Evolutionary conservation across 768 basidiomycete species (phyloP).

Genomic region (Mycena kentingensis): DNA sequence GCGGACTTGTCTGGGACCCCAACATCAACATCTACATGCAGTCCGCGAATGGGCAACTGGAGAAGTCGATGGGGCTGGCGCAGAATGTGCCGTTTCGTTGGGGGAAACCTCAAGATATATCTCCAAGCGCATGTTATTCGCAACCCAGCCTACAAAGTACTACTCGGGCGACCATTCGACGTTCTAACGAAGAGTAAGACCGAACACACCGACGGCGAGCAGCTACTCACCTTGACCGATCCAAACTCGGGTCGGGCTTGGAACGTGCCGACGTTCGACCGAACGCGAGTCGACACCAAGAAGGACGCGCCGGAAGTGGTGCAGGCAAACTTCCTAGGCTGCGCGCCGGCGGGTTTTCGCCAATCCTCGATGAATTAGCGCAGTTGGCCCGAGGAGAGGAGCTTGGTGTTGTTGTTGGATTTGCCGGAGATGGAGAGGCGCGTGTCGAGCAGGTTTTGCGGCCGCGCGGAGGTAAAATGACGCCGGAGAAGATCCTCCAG

Average conservation of each 20-base stretch:
- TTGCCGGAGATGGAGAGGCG: slow-evolving; percentile 6
- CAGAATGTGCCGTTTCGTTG: slow-evolving; percentile 29
- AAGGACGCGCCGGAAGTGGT: background rate
- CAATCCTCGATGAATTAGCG: slow-evolving; percentile 7
- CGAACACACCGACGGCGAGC: slow-evolving; percentile 21
- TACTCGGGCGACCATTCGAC: slow-evolving; percentile 35
- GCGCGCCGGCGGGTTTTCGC: slow-evolving; percentile 4
- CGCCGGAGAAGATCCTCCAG: slow-evolving; percentile 1
- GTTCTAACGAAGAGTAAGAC: slow-evolving; percentile 25
- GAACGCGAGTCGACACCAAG: background rate
- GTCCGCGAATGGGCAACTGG: slow-evolving; percentile 26
- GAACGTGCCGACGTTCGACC: slow-evolving; percentile 12
- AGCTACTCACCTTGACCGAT: slow-evolving; percentile 28
- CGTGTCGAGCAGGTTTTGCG: slow-evolving; percentile 4
- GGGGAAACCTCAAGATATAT: slow-evolving; percentile 23
- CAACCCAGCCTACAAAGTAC: slow-evolving; percentile 28
- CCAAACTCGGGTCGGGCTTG: slow-evolving; percentile 24
- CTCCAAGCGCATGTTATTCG: slow-evolving; percentile 34
- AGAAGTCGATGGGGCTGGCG: slow-evolving; percentile 29
- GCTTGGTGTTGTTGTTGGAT: slow-evolving; percentile 9
- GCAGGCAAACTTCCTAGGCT: slow-evolving; percentile 10
- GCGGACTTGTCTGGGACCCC: slow-evolving; percentile 21
- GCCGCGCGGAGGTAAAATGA: slow-evolving; percentile 12
- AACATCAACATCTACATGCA: slow-evolving; percentile 29
- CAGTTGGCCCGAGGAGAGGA: slow-evolving; percentile 11